Conservation (phyloP, 148 eudicot genomes). For the Arbutus unedo region DNA sequence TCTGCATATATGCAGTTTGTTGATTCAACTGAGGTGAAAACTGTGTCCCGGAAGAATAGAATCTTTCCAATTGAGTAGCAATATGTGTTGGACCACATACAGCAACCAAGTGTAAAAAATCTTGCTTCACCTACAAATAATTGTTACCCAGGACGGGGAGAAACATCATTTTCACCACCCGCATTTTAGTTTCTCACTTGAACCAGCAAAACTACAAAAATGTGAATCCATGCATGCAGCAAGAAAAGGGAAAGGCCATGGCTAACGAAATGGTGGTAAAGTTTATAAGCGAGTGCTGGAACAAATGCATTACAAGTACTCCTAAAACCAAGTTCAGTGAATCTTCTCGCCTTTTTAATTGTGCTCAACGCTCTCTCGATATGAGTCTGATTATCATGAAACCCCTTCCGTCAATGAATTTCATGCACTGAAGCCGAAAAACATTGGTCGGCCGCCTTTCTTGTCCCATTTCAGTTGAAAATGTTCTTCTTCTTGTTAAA, state of each 20-base stretch:
- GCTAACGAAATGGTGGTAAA: slow-evolving; percentile 77
- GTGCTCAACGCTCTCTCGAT: slow-evolving; percentile 85
- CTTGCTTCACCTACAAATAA: neutral
- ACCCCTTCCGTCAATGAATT: slow-evolving; percentile 53
- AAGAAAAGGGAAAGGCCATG: slow-evolving; percentile 91
- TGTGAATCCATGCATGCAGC: slow-evolving; percentile 42
- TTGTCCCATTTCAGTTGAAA: neutral
- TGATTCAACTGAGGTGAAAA: neutral
- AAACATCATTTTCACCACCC: neutral
- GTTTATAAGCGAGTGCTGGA: slow-evolving; percentile 83
- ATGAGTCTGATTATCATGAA: slow-evolving; percentile 67
- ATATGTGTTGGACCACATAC: too few relatives aligned
- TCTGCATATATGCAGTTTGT: neutral
- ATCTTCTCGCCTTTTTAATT: slow-evolving; percentile 64
- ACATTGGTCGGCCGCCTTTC: neutral
- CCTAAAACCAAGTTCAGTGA: slow-evolving; percentile 98
- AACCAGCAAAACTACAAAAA: too few relatives aligned
- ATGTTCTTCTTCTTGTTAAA: too few relatives aligned
- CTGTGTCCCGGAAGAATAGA: neutral
- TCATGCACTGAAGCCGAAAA: slow-evolving; percentile 36
- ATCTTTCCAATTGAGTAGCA: neutral
- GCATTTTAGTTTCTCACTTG: too few relatives aligned
- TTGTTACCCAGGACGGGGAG: neutral
- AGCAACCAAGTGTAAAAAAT: neutral
- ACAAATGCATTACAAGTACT: slow-evolving; percentile 77